Evolutionary conservation across 2,329 filamentous ascomycete genomes (phyloP).

Genomic region (Chaetomium sp.): DNA sequence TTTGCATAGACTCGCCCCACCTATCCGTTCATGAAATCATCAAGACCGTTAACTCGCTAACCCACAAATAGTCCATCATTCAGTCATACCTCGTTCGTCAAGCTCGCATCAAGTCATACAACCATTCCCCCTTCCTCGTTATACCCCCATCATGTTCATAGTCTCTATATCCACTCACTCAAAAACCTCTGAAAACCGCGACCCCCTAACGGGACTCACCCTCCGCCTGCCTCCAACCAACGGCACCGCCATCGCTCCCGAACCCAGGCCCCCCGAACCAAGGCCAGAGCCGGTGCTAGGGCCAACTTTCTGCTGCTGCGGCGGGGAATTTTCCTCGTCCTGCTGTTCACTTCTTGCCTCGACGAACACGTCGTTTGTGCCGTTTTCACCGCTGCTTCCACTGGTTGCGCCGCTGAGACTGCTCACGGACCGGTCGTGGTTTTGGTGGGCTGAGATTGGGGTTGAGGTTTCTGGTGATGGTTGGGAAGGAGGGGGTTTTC

Average conservation of each 20-base stretch:
- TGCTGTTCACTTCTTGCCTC: constrained; percentile 26
- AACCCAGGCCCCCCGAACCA: background rate
- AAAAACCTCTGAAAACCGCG: constrained; percentile 46
- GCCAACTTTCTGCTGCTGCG: constrained; percentile 13
- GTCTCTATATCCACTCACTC: no score
- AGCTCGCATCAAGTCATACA: no score
- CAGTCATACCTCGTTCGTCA: no score
- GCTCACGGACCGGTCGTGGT: constrained; percentile 13
- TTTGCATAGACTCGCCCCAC: no score
- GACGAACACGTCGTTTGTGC: constrained; percentile 14
- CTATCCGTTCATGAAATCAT: no score
- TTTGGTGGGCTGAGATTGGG: background rate
- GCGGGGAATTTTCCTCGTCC: background rate
- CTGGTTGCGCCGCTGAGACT: constrained; percentile 17
- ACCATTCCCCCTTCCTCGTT: no score
- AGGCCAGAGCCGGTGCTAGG: constrained; percentile 22
- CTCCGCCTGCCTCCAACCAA: constrained; percentile 16
- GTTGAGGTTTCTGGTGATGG: constrained; percentile 4
- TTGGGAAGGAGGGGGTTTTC: background rate
- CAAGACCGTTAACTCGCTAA: no score
- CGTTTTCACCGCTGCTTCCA: background rate
- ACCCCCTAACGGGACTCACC: constrained; percentile 40
- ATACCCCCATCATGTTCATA: no score
- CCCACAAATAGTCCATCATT: no score
- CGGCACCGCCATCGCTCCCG: background rate